Conservation (phyloP, 805 yeast genomes). For the Wickerhamomyces kurtzmanii region DNA sequence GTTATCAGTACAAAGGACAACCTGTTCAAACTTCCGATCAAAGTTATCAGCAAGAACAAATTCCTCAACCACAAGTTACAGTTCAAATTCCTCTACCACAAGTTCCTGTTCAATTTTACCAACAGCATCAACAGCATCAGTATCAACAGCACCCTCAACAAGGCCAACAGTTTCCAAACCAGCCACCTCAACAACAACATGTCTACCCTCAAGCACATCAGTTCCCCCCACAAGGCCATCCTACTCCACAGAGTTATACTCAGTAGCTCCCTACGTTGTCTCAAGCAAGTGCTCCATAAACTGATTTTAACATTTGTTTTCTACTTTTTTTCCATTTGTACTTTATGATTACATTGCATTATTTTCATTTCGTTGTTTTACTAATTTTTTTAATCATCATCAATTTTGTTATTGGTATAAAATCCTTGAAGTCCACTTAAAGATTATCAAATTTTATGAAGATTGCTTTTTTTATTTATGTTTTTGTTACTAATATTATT, state of each 20-base stretch:
- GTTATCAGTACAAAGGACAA: slow-evolving; percentile 37
- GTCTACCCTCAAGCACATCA: slow-evolving; percentile 10
- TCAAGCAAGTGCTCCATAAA: no score
- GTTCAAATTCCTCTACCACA: slow-evolving; percentile 7
- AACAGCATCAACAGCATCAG: slow-evolving; percentile 20
- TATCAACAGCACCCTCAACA: slow-evolving; percentile 13
- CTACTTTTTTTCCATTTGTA: no score
- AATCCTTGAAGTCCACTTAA: no score
- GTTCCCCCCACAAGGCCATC: slow-evolving; percentile 8
- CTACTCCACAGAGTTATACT: slow-evolving; percentile 8
- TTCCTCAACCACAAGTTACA: slow-evolving; percentile 13
- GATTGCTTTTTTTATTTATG: no score
- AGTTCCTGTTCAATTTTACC: slow-evolving; percentile 1
- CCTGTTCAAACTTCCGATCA: slow-evolving; percentile 17
- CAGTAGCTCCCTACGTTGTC: no score
- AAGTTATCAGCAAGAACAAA: slow-evolving; percentile 19
- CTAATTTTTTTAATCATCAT: no score
- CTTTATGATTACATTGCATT: no score
- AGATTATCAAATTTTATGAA: no score
- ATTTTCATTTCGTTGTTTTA: no score
- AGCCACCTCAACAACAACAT: slow-evolving; percentile 13
- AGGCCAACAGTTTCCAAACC: slow-evolving; percentile 4
- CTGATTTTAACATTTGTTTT: no score
- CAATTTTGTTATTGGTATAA: no score
- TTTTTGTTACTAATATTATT: no score